phyloP scores from a whole-genome alignment of 2,329 filamentous ascomycete species.

The Periconia macrospinosa region DNA sequence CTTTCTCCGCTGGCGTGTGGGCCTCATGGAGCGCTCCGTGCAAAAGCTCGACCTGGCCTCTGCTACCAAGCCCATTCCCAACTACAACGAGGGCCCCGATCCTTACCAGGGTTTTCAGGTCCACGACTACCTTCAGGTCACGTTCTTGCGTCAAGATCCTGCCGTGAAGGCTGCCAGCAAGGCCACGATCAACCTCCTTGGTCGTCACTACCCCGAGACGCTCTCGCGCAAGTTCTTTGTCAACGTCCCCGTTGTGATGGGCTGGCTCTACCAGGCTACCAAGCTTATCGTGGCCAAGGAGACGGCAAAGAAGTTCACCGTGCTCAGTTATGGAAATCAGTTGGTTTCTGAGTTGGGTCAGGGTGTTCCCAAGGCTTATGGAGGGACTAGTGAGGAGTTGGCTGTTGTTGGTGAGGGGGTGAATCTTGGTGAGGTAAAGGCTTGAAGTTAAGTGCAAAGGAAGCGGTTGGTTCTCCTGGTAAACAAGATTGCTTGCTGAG shows the following conservation, averaged over 20 bases:
- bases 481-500: neutral
- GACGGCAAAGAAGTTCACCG: constrained; percentile 53
- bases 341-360: constrained; percentile 68
- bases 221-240: constrained; percentile 93
- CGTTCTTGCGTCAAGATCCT: constrained; percentile 80
- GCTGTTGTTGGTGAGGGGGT: constrained; percentile 47
- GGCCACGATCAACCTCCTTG: constrained; percentile 80
- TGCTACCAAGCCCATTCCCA: constrained; percentile 71
- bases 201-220: constrained; percentile 84
- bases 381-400: constrained; percentile 67
- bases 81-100: constrained; percentile 67
- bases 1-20: constrained; percentile 87
- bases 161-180: constrained; percentile 74
- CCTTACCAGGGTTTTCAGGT: constrained; percentile 91
- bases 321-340: constrained; percentile 61
- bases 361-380: constrained; percentile 74
- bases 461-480: neutral
- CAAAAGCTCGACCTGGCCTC: constrained; percentile 70
- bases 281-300: constrained; percentile 52
- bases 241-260: constrained; percentile 90
- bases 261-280: constrained; percentile 63
- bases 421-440: constrained; percentile 29
- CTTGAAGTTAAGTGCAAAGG: neutral
- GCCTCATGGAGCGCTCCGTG: constrained; percentile 85
- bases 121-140: constrained; percentile 88